These are phyloP conservation scores for Teratosphaeria gauchensis DNA, from an alignment of 2,329 filamentous ascomycete species.

Conservation along the genomic window DNA sequence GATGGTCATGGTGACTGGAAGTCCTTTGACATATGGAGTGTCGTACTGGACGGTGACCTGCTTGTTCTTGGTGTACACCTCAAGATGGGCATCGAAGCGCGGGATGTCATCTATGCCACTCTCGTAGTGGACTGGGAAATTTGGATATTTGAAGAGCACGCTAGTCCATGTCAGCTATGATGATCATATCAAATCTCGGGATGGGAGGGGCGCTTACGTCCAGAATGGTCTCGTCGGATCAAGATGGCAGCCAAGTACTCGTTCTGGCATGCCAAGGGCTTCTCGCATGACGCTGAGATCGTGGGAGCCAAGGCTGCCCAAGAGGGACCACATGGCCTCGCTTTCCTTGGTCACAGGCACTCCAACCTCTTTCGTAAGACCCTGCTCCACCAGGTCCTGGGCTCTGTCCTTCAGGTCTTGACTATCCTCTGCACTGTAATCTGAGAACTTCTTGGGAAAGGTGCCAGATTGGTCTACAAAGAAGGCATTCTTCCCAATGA, in stretches of 20 bases:
- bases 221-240: slow-evolving; percentile 24
- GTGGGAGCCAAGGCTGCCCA: slow-evolving; percentile 44
- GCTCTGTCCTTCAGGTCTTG: slow-evolving; percentile 11
- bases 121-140: slow-evolving; percentile 49
- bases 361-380: slow-evolving; percentile 7
- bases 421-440: slow-evolving; percentile 27
- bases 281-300: slow-evolving; percentile 48
- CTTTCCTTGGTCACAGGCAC: slow-evolving; percentile 21
- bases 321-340: slow-evolving; percentile 31
- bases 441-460: slow-evolving; percentile 35
- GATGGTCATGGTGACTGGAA: slow-evolving; percentile 42
- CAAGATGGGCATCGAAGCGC: slow-evolving; percentile 43
- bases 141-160: slow-evolving; percentile 32
- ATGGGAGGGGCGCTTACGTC: slow-evolving; percentile 3
- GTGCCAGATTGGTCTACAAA: slow-evolving; percentile 43
- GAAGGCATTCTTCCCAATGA: slow-evolving; percentile 45
- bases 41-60: slow-evolving; percentile 47
- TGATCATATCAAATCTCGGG: neutral
- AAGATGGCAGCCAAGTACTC: slow-evolving; percentile 36
- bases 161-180: slow-evolving; percentile 2
- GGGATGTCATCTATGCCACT: slow-evolving; percentile 46
- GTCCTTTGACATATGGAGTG: slow-evolving; percentile 48
- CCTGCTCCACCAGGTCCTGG: slow-evolving; percentile 1
- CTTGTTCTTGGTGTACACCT: slow-evolving; percentile 46
- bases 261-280: slow-evolving; percentile 40